Evolutionary conservation across 768 basidiomycete genomes (phyloP).

Genomic region (Mycena filopes): DNA sequence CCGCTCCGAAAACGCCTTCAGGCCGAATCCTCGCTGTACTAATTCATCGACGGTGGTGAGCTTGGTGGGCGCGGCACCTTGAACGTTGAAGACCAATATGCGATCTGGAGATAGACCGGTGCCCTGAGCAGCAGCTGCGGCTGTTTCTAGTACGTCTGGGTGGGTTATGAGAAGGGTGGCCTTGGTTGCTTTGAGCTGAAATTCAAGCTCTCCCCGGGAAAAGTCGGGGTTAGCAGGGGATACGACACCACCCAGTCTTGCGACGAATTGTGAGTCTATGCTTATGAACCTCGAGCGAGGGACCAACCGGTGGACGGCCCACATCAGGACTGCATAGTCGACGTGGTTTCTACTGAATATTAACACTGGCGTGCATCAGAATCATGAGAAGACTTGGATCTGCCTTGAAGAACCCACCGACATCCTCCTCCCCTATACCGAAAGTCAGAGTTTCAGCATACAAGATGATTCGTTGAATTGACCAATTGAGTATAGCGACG

Average conservation of each 20-base stretch:
- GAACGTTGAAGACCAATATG: conserved; percentile 55
- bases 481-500: conserved; percentile 56
- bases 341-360: conserved; percentile 76
- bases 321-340: conserved; percentile 66
- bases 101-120: conserved; percentile 52
- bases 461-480: conserved; percentile 26
- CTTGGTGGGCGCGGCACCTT: conserved; percentile 24
- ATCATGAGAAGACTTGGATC: too few relatives aligned
- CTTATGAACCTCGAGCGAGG: background rate
- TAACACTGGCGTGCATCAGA: conserved; percentile 53
- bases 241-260: conserved; percentile 40
- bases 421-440: conserved; percentile 56
- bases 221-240: conserved; percentile 71
- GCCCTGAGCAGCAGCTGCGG: conserved; percentile 52
- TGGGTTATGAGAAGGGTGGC: conserved; percentile 60
- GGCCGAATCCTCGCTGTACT: conserved; percentile 58
- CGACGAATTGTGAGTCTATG: conserved; percentile 2
- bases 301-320: conserved; percentile 61
- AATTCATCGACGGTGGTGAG: conserved; percentile 56
- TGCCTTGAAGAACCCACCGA: conserved; percentile 58
- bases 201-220: conserved; percentile 61
- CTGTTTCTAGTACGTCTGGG: conserved; percentile 54
- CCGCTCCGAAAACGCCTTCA: conserved; percentile 55
- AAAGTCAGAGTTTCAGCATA: conserved; percentile 8
- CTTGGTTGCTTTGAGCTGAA: conserved; percentile 63